Evolutionary conservation across 164 flowering plant genomes (phyloP).

Genomic region (Liquidambar formosana): DNA sequence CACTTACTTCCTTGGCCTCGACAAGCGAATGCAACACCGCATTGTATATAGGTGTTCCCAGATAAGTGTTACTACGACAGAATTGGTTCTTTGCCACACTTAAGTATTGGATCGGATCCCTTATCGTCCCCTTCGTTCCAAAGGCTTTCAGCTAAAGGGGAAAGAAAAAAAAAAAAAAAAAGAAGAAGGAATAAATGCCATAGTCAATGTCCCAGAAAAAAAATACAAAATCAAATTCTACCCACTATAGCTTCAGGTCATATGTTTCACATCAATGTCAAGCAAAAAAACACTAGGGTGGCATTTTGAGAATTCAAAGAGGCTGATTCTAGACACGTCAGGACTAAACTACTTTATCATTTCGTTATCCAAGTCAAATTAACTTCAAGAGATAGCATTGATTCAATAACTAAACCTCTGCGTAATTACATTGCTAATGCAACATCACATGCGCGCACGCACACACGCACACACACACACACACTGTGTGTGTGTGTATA

Average conservation of each 20-base stretch:
- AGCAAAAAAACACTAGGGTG: background rate
- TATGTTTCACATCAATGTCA: background rate
- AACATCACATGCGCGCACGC: background rate
- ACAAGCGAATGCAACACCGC: constrained; percentile 71
- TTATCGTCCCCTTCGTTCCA: constrained; percentile 79
- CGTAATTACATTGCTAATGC: background rate
- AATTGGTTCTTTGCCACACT: constrained; percentile 44
- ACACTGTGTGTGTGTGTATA: too few relatives aligned
- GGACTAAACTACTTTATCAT: too few relatives aligned
- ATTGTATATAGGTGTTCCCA: constrained; percentile 50
- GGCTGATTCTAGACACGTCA: background rate
- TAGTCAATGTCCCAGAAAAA: background rate
- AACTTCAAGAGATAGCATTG: too few relatives aligned
- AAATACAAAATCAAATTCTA: background rate
- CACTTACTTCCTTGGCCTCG: constrained; percentile 66
- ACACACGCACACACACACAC: too few relatives aligned
- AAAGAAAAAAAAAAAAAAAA: too few relatives aligned
- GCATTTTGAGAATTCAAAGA: background rate
- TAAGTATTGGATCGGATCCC: constrained; percentile 54
- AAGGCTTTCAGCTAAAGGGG: constrained; percentile 68
- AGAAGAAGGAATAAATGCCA: background rate
- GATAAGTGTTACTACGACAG: constrained; percentile 14
- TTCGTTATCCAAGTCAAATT: too few relatives aligned
- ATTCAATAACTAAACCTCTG: background rate
- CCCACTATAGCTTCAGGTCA: background rate